Base-by-base conservation (phyloP, 2,329 filamentous ascomycete species). In the Daldinia eschscholtzii region DNA sequence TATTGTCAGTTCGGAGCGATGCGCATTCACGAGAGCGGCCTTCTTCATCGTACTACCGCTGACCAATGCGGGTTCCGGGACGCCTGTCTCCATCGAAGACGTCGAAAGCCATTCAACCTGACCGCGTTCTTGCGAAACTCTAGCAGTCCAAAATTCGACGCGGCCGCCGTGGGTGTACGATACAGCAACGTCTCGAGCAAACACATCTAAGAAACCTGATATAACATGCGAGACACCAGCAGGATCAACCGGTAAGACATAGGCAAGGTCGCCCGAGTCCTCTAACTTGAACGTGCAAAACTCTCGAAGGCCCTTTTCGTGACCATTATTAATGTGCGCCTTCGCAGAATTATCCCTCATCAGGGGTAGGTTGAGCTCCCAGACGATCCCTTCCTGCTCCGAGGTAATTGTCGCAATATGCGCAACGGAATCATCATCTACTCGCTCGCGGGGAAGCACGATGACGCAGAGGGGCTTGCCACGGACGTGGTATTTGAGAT, bases 11-110 rank as follows among this genome's bases (percentile, higher is more conserved):
- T 90, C 88, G 0, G 91, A 93, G 70, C 91, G 89, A 13, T 86
- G 84, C 2, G 88, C 84, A 77, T 97, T 92, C 37, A 97, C 93
- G 20, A 98, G 81, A 3, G 94, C 94, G 26, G 93, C 92, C 79
- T 97, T 97, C 70, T 94, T 91, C 75, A 94, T 91, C 7, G 91
- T 94, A 73, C 92, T 97, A 13, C 92, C 94, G 76, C 93, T 97
- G 10, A 92, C 93, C 30, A 97, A 85, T 0, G 92, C 90, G 26
- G 92, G 92, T 30, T 91, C 87, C 0, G 81, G 78, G 18, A 97
- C 85, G 1, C 91, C 89, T 1, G 94, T 97, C 71, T 97, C 92
- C 68, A 96, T 91, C 0, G 88, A 90, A 18, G 92, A 93, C 0
- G 93, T 97, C 7, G 90, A 87, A 2, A 97, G 83, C 93, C 94